Evolutionary conservation across 768 basidiomycete genomes (phyloP), one percentile per base, ranked within the genome.

Genomic region (Russula earlei): DNA sequence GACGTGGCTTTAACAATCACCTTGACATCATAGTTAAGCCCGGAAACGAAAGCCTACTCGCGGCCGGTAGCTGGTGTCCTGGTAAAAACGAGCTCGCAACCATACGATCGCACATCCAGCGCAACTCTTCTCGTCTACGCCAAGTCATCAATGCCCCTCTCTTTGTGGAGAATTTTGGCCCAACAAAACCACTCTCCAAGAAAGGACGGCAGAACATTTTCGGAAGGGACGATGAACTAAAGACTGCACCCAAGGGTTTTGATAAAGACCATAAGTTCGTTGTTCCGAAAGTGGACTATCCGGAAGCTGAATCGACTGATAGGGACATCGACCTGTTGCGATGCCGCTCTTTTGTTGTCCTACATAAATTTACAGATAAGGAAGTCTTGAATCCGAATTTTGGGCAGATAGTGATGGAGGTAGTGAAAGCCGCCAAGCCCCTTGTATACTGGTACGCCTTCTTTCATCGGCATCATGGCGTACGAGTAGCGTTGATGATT

Each of bases 241-340:
- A 96, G 72, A 82, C 81, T 0, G 90, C 92, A 5, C 94, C 94
- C 1, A 97, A 96, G 65, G 94, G 92, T 0, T 71, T 95, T 9
- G 79, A 80, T 49, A 98, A 92, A 70, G 77, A 77, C 29, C 92
- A 97, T 67, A 75, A 75, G 87, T 89, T 53, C 17, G 76, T 64
- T 10, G 24, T 25, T 47, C 20, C 25, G 19, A 19, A 36, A 4
- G 37, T 0, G 19, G 17, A 12, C 20, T 27, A 19, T 37, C 17
- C 40, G n/a, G 50, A 36, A 41, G 19, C 33, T 52, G 25, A 57
- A 52, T 36, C 10, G 29, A 40, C 22, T 15, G 17, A 22, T 57
- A 88, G 85, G 68, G 91, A 97, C 66, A 97, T 99, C 61, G 94
- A 95, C 67, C 71, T 98, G 48, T 71, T 99, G 59, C 90, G 89